These are phyloP conservation scores for Xerocomus brunneocitrinus DNA, from an alignment of 768 basidiomycete genomes.

Conservation along the genomic window DNA sequence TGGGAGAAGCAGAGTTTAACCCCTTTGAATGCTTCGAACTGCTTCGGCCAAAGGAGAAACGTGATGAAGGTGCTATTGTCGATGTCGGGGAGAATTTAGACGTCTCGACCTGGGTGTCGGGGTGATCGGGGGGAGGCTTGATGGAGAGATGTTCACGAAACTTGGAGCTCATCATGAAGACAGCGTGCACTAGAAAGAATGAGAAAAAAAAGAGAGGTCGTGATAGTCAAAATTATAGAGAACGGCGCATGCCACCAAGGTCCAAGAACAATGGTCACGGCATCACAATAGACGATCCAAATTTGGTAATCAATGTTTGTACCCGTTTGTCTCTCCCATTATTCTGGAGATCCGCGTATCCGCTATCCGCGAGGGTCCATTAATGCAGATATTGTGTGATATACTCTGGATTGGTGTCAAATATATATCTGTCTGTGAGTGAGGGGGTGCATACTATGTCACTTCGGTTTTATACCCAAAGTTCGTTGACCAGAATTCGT, in stretches of 20 bases:
- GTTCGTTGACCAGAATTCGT: background rate
- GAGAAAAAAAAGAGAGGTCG: slow-evolving; percentile 9
- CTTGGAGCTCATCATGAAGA: slow-evolving; percentile 23
- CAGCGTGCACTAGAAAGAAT: background rate
- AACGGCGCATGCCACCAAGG: background rate
- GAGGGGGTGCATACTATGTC: background rate
- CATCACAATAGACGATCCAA: slow-evolving; percentile 16
- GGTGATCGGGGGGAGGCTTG: slow-evolving; percentile 5
- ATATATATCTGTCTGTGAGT: background rate
- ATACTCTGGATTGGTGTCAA: background rate
- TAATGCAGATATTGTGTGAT: background rate
- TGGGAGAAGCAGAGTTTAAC: background rate
- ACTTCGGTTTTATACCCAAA: background rate
- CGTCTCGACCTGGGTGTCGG: slow-evolving; percentile 21
- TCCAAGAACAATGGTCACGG: slow-evolving; percentile 17
- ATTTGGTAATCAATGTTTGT: slow-evolving; percentile 12
- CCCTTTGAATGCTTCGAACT: slow-evolving; percentile 10
- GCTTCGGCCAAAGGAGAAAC: slow-evolving; percentile 22
- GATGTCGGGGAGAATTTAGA: slow-evolving; percentile 47
- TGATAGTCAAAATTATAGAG: slow-evolving; percentile 4
- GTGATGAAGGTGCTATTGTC: slow-evolving; percentile 28
- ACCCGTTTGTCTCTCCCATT: background rate
- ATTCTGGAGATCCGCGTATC: too few relatives aligned
- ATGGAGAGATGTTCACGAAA: slow-evolving; percentile 32
- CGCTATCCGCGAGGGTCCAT: background rate